Base-by-base conservation (phyloP, 179 eudicot species). In the Drosera spatulata region DNA sequence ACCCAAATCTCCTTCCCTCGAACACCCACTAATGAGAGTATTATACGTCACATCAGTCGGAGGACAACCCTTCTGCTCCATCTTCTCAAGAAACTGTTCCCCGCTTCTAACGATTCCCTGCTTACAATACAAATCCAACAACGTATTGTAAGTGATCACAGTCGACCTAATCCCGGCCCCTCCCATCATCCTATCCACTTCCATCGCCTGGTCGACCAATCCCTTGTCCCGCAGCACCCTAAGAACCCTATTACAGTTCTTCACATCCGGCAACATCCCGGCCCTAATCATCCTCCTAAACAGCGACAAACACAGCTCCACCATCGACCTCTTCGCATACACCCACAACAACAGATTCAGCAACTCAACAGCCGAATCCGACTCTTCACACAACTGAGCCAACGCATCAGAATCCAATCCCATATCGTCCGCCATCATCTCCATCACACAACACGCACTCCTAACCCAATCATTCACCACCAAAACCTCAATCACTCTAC, bases 161-260 rank as follows among this genome's bases (percentile, higher is more conserved):
- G 76, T 70, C 0, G 84, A 79, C 63, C 68, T 69, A 59, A 84
- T 72, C 58, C 84, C 77, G 58, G 60, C 57, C 51, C 47, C 59
- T 4, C 53, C 66, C 89, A 84, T 84, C 69, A 44, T 37, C 50
- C 60, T 63, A 64, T 78, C 5, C 5, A 43, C 73, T 33, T 76
- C 73, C 56, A 53, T 69, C 4, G 74, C 75, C 64, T 64, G 63
- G 10, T 10, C 45, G 58, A 62, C 66, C 60, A 81, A 74, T 60
- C 62, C 53, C 53, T 53, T 75, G 62, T 79, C 80, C 53, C 84
- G 74, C 61, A 81, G 80, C 10, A 74, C 7, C 65, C 68, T 62
- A 65, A 84, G 78, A 71, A 84, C 58, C 60, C 84, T 74, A 64
- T 84, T 84, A 43, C 86, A 84, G 52, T 70, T 79, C 69, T 72